Base-by-base conservation (phyloP, 306 rosid genomes). In the Vachellia collinsii region DNA sequence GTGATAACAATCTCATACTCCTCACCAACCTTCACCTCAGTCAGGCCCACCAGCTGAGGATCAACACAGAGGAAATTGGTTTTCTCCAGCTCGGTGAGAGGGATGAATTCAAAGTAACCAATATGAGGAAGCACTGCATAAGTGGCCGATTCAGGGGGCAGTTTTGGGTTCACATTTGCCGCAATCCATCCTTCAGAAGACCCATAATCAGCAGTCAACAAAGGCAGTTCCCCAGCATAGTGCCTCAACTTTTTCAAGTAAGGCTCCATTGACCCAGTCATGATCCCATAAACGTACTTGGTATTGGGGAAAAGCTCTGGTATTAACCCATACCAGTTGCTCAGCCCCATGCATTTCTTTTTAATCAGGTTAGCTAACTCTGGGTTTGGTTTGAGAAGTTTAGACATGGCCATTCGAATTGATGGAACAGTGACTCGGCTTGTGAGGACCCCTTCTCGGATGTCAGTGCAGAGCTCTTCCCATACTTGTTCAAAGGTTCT, bases 121-220 rank as follows among this genome's bases (percentile, higher is more conserved):
- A 96, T 87, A 70, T 96, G 89, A 12, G 99, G 99, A 72, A 92
- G 94, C 22, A 93, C 94, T n/a, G 84, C 87, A 79, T 82, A 96
- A 62, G 94, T 84, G 34, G 94, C 89, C 84, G 70, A 74, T 65
- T 96, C 98, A 53, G 89, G 93, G 42, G 97, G 90, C 39, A 87
- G 38, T 62, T 61, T 74, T 68, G 98, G 99, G 47, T 90, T 93
- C 22, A 93, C 88, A 67, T 90, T 96, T 23, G 94, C 89, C 23
- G 90, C 99, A 47, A 96, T 72, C 99, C 98, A 93, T 37, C 99
- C 99, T 85, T 96, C 99, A 72, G 98, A 96, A 61, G 99, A 46
- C 11, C 99, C 99, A 84, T 96, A 96, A 43, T 96, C 99, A 62
- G 97, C 88, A 83, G 91, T 93, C 85, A 93, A 37, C 79, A 96